A percentile compares a stretch with the other conserved stretches of the same genome.
Conservation (phyloP, 208 protist genomes). For the Endotrypanum monterogeii region DNA sequence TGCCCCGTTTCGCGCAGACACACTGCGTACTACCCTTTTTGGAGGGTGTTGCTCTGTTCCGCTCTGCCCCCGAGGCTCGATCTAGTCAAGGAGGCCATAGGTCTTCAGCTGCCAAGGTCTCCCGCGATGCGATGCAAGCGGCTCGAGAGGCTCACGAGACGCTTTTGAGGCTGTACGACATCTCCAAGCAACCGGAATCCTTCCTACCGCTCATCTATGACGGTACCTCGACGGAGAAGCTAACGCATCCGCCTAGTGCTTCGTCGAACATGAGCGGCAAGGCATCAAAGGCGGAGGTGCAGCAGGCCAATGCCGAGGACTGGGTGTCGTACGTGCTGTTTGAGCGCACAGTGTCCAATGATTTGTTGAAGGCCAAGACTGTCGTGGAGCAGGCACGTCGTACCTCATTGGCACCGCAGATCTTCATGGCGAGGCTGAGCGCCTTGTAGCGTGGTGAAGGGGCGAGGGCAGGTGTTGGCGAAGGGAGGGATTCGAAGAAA, state of each 20-base stretch:
- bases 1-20: slow-evolving; percentile 43
- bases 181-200: slow-evolving; percentile 39
- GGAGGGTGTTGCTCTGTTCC: slow-evolving; percentile 54
- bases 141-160: slow-evolving; percentile 63
- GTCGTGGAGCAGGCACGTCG: slow-evolving; percentile 56
- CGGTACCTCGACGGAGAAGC: slow-evolving; percentile 13
- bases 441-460: slow-evolving; percentile 6
- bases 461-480: not conserved
- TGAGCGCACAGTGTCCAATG: slow-evolving; percentile 70
- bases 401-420: slow-evolving; percentile 55
- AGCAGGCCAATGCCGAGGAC: slow-evolving; percentile 56
- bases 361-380: slow-evolving; percentile 53
- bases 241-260: not conserved
- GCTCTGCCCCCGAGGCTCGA: not conserved
- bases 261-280: slow-evolving; percentile 11
- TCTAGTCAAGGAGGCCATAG: not conserved
- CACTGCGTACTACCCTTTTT: slow-evolving; percentile 59
- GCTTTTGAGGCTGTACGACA: slow-evolving; percentile 55
- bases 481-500: slow-evolving; percentile 16
- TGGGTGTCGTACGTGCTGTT: slow-evolving; percentile 71
- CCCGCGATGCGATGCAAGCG: slow-evolving; percentile 24
- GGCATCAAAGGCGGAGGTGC: slow-evolving; percentile 22
- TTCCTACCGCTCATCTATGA: slow-evolving; percentile 58
- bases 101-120: not conserved
- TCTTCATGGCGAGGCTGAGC: slow-evolving; percentile 63